A percentile compares a stretch with the other conserved stretches of the same genome.
Conservation (phyloP, 225 moss, liverwort and hornwort species). For the Marchantia paleacea region DNA sequence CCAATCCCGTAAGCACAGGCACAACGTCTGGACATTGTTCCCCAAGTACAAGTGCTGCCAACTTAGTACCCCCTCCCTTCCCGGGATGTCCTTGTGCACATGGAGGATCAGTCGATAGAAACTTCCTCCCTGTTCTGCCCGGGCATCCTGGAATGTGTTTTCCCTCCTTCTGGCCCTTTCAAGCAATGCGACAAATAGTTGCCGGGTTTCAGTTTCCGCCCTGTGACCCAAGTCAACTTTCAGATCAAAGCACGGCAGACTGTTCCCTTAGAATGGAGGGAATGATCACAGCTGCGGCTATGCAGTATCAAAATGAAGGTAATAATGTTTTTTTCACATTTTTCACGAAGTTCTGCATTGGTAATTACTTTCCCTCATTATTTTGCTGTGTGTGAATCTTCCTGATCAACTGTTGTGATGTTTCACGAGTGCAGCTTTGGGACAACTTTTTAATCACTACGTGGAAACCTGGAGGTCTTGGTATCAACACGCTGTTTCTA, state of each 20-base stretch:
- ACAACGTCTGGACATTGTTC: background rate
- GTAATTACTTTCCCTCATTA: background rate
- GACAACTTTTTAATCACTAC: slow-evolving; percentile 77
- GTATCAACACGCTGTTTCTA: slow-evolving; percentile 61
- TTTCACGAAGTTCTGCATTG: background rate
- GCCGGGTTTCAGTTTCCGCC: slow-evolving; percentile 53
- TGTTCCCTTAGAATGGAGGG: slow-evolving; percentile 54
- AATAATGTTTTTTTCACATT: background rate
- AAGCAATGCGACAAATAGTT: slow-evolving; percentile 60
- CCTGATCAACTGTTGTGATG: background rate
- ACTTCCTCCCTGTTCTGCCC: slow-evolving; percentile 38
- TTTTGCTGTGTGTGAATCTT: background rate
- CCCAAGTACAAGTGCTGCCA: slow-evolving; percentile 5
- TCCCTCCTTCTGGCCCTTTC: slow-evolving; percentile 65
- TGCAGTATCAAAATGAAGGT: slow-evolving; percentile 97
- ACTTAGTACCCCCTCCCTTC: slow-evolving; percentile 36
- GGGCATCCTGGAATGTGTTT: slow-evolving; percentile 68
- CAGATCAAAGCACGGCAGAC: slow-evolving; percentile 43
- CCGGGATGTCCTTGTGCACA: slow-evolving; percentile 47
- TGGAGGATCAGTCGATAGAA: slow-evolving; percentile 46
- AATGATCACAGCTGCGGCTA: slow-evolving; percentile 70
- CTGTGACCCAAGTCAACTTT: slow-evolving; percentile 47
- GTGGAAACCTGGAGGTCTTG: slow-evolving; percentile 83
- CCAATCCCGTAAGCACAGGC: background rate
- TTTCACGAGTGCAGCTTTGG: slow-evolving; percentile 53